Percentiles rank a stretch among this genome's conserved stretches.
Evolutionary conservation across 2,329 filamentous ascomycete species (phyloP).

Genomic region (Aschersonia sp.): DNA sequence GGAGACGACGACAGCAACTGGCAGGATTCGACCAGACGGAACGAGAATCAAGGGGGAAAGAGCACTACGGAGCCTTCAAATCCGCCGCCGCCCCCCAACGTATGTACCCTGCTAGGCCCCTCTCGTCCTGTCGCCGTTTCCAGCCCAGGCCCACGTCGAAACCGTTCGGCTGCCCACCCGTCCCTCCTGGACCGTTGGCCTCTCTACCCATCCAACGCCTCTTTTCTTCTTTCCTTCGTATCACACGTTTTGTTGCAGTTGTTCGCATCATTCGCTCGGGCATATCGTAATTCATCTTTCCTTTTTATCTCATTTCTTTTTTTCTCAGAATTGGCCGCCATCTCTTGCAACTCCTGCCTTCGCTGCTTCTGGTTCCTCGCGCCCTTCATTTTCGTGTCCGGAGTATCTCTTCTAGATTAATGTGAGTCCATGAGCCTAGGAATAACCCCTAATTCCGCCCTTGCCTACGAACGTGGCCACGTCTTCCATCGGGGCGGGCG

Average conservation of each 20-base stretch:
- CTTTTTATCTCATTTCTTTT: not conserved
- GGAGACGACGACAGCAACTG: not conserved
- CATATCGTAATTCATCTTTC: not conserved
- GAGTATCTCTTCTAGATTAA: constrained; percentile 15
- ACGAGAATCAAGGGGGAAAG: not conserved
- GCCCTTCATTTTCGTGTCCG: not conserved
- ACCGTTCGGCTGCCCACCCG: constrained; percentile 1
- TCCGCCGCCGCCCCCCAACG: not conserved
- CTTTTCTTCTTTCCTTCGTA: not conserved
- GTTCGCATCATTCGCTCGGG: constrained; percentile 1
- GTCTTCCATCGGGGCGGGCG: not conserved
- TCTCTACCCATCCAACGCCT: constrained; percentile 1
- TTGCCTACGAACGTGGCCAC: constrained; percentile 3
- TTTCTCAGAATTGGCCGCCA: not conserved
- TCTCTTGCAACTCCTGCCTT: not conserved
- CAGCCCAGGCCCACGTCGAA: constrained; percentile 1
- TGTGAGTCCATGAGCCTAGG: constrained; percentile 14
- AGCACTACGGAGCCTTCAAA: no score
- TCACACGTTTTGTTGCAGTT: not conserved
- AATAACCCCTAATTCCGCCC: constrained; percentile 11
- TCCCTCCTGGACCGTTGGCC: constrained; percentile 1
- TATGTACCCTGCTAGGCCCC: not conserved
- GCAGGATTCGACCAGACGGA: not conserved
- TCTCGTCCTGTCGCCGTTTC: not conserved
- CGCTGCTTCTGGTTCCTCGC: not conserved